Conservation (phyloP, 768 basidiomycete genomes). For the Xerocomus spinulosus region DNA sequence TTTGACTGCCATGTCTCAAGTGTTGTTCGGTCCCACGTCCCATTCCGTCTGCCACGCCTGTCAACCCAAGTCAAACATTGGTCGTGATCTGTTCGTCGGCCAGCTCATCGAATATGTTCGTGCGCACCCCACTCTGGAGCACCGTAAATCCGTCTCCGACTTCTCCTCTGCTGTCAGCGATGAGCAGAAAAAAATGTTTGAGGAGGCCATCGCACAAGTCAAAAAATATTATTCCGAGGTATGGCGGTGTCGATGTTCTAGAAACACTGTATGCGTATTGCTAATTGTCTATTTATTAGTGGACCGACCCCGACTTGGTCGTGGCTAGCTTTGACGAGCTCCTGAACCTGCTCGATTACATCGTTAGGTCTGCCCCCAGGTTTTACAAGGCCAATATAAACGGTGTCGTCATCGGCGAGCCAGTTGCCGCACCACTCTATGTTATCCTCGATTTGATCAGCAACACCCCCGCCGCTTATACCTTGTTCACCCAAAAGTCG, state of each 20-base stretch:
- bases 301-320: background rate
- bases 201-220: background rate
- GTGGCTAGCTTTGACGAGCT: background rate
- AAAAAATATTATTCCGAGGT: background rate
- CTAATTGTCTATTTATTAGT: background rate
- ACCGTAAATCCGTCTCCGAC: no score
- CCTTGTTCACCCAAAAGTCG: background rate
- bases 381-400: background rate
- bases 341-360: background rate
- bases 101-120: no score
- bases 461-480: slow-evolving; percentile 20
- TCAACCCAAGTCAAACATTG: no score
- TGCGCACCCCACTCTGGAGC: no score
- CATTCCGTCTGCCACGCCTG: no score
- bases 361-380: background rate
- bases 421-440: slow-evolving; percentile 16
- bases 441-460: slow-evolving; percentile 18
- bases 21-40: no score
- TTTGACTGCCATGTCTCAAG: no score
- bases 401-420: slow-evolving; percentile 11
- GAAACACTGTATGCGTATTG: background rate
- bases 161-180: no score
- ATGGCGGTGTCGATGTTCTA: no score
- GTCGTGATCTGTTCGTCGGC: no score
- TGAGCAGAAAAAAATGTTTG: no score